Evolutionary conservation across 2,329 filamentous ascomycete species (phyloP).

Genomic region (Aspergillus aculeatinus): DNA sequence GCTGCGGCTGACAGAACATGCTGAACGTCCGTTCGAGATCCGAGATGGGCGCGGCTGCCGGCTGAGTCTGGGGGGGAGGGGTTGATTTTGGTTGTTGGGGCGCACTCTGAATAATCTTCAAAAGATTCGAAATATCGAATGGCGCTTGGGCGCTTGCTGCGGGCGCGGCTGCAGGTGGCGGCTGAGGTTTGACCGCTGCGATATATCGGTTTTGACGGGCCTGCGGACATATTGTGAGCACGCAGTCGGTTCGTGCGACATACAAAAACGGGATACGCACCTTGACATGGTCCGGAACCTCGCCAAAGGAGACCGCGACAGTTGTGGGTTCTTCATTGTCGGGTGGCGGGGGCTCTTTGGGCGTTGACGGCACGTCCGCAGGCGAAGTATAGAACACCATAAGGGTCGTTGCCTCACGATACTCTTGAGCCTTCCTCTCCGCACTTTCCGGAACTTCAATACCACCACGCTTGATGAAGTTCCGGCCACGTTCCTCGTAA

Average conservation of each 20-base stretch:
- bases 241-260: not conserved
- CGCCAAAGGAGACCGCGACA: constrained; percentile 44
- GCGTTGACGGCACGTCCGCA: constrained; percentile 47
- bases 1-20: constrained; percentile 38
- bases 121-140: constrained; percentile 43
- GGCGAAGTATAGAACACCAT: constrained; percentile 50
- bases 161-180: constrained; percentile 17
- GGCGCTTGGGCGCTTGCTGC: constrained; percentile 26
- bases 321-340: constrained; percentile 37
- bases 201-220: constrained; percentile 45
- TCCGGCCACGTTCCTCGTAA: constrained; percentile 33
- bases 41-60: constrained; percentile 22
- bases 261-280: constrained; percentile 21
- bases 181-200: constrained; percentile 35
- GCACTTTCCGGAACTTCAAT: constrained; percentile 38
- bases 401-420: constrained; percentile 48
- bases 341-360: constrained; percentile 47
- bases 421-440: constrained; percentile 46
- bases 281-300: constrained; percentile 42
- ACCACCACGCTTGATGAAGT: constrained; percentile 47
- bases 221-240: constrained; percentile 24
- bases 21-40: constrained; percentile 40
- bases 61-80: constrained; percentile 29
- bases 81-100: constrained; percentile 32
- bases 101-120: constrained; percentile 41